Base-by-base conservation (phyloP, 2,329 filamentous ascomycete species). In the Verticillium klebahnii region DNA sequence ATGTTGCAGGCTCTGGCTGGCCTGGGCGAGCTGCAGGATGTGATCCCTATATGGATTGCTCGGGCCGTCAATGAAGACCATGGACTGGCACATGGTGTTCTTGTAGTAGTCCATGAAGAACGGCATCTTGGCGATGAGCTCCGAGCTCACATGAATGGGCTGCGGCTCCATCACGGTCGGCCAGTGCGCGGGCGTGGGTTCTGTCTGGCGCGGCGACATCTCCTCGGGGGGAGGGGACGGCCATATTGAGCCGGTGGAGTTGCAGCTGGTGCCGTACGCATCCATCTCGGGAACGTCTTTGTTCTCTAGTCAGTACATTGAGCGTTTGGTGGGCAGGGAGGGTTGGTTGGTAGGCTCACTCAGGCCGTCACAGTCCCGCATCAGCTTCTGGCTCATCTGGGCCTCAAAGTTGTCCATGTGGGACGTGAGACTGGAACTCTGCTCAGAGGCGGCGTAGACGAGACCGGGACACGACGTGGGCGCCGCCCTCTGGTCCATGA, bases 61-160 rank as follows among this genome's bases (percentile, higher is more conserved):
- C 1, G 91, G 89, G 12, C 89, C 89, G 72, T 98, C 94, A 73
- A 97, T 93, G 67, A 93, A 91, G 58, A 97, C 93, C 75, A 97
- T 91, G 63, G 92, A 92, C 5, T 92, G 91, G 67, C 93, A 95
- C 78, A 98, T 93, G 71, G 92, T 91, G 74, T 92, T 93, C 71
- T 93, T 89, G 76, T 96, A 97, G 76, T 97, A 97, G 72, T 96
- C 90, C 80, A 97, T 89, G 71, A 97, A 89, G 75, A 90, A 96
- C 67, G 90, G 89, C 79, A 96, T 89, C 71, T 92, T 90, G 62
- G 89, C 86, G 64, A 91, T 87, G 69, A 91, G 78, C 74, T 89
- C 78, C 72, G 84, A 72, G 82, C 80, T 81, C 79, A 85, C 77
- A 71, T 82, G 83, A 66, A 80, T 71, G 57, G 76, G 69, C 50